Percentiles rank a stretch among this genome's conserved stretches.
Evolutionary conservation across 176 grass and related monocot genomes (phyloP).

Genomic region (Triticum monococcum): DNA sequence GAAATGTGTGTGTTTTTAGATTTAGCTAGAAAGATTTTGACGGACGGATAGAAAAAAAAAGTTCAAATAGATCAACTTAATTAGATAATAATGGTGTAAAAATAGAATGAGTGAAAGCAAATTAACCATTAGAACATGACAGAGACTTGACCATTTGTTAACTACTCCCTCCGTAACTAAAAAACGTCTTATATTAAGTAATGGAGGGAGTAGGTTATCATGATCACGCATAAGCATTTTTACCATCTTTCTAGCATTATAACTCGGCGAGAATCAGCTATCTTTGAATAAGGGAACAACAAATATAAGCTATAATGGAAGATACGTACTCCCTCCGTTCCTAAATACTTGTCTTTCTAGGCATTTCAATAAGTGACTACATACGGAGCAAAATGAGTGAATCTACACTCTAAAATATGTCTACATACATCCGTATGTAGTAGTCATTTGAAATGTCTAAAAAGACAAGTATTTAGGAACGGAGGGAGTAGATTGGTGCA

Average conservation of each 20-base stretch:
- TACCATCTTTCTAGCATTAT: neutral
- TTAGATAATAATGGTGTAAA: neutral
- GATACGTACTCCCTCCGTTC: no score
- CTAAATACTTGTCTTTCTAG: no score
- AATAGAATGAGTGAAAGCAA: neutral
- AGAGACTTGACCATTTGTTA: neutral
- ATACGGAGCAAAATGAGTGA: no score
- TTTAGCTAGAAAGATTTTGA: constrained; percentile 11
- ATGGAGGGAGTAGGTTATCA: neutral
- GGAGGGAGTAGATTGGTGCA: neutral
- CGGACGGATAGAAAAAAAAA: neutral
- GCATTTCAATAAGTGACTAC: no score
- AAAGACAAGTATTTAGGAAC: no score
- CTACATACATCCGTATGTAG: no score
- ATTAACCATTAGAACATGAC: neutral
- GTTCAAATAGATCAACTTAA: neutral
- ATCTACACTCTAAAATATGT: no score
- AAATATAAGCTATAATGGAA: neutral
- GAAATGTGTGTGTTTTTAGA: neutral
- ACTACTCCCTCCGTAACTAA: neutral
- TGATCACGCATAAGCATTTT: constrained; percentile 1
- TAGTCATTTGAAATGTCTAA: no score
- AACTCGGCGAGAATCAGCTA: neutral
- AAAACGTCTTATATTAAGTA: no score
- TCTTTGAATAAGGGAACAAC: neutral